Base-by-base conservation (phyloP, 2,329 filamentous ascomycete genomes). In the Dichotomopilus funicola region DNA sequence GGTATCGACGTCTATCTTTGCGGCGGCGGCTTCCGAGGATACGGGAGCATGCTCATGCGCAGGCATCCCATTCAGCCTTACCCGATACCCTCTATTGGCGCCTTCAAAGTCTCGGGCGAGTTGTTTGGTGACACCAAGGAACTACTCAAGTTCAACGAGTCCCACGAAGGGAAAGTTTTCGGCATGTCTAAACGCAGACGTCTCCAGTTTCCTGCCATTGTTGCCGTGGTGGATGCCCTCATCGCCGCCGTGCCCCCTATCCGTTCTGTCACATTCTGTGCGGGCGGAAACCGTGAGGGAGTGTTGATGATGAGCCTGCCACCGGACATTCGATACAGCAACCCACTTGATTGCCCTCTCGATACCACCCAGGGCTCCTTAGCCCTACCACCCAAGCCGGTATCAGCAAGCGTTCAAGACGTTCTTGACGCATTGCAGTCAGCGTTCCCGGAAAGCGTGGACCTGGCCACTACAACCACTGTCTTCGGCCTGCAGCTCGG, bases 41-140 rank as follows among this genome's bases (percentile, higher is more conserved):
- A 95, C 77, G 91, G 91, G 6, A 95, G 89, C 70, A 84, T 95
- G 66, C 77, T 96, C 51, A 91, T 95, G 87, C 85, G 87, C 67
- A 80, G 82, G 62, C 88, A 92, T 64, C 71, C 75, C 5, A 80
- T 89, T 44, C 75, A 79, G 53, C 89, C 89, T 0, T 96, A 95
- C 68, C 91, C 91, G 0, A 87, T 96, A 33, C 82, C 89, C 0
- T 85, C 87, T 19, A 86, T 94, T 68, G 91, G 91, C 59, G 86
- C 88, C 1, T 96, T 94, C 70, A 81, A 77, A 7, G 88, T 85
- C 1, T 70, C 77, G 0, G 80, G 81, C 9, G 66, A 73, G 3
- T 74, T 80, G 2, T 95, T 95, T 65, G 73, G 70, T 45, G 68
- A 78, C 60, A 79, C 77, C 31, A 67, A 71, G 34, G 67, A 72